Evolutionary conservation across 805 yeast genomes (phyloP), one percentile per base, ranked within the genome.

Genomic region (Metschnikowia borealis): DNA sequence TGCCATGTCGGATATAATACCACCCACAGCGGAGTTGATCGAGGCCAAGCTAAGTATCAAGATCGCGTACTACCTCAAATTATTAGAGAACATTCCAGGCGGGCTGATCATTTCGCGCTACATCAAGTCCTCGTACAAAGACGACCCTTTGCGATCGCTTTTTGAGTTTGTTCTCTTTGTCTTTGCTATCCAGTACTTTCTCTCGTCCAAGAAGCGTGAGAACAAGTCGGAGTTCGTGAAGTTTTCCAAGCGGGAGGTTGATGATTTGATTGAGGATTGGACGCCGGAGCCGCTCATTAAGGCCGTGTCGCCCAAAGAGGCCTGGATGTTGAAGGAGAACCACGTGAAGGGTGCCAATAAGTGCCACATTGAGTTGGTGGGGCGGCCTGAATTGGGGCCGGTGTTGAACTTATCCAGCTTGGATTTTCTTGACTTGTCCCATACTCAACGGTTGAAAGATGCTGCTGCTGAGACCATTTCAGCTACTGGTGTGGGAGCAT

Each of bases 401-500:
- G 82, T 87, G 17, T 62, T 81, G 51, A 91, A 91, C 63, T 72
- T 90, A 59, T 79, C 90, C 3, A 79, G 89, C 3, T 68, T 79
- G 49, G 96, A 92, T 68, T 84, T 85, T 58, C 75, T 89, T 62
- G 79, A 83, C 59, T 70, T 89, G 63, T 79, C 84, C 45, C 67
- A 68, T 33, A 69, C 79, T 57, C 67, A 68, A 18, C 64, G 54
- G 14, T 73, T 89, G 37, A 71, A 72, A 47, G 66, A 73, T 18
- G 78, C 74, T 11, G 89, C 90, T 4, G 76, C 80, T 47, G 65
- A 72, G 31, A 75, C 82, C 20, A 82, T 94, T 53, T 73, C 74
- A 43, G 74, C 75, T 51, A 82, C 86, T 52, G 99, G 99, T 64
- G 97, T 94, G 46, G 99, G 99, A 56, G 92, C 97, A 0, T 94